phyloP scores from a whole-genome alignment of 2,329 filamentous ascomycete genomes.

The Aspergillus calidoustus region DNA sequence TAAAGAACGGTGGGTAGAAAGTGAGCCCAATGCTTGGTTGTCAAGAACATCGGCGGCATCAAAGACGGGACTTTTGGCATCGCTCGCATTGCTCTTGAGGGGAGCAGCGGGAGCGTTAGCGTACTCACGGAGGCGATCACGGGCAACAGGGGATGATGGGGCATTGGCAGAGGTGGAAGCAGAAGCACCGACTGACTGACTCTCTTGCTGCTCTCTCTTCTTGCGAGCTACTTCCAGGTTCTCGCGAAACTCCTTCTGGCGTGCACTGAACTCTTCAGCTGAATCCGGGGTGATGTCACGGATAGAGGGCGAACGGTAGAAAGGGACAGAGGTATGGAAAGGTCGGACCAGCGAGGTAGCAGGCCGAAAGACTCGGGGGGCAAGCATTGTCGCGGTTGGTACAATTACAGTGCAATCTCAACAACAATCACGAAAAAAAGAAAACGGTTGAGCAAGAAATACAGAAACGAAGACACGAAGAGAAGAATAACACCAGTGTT shows the following conservation, averaged over 20 bases:
- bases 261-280: slow-evolving; percentile 76
- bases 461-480: slow-evolving; percentile 11
- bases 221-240: slow-evolving; percentile 76
- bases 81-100: slow-evolving; percentile 51
- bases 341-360: slow-evolving; percentile 58
- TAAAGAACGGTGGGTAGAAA: slow-evolving; percentile 56
- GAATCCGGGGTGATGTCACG: slow-evolving; percentile 79
- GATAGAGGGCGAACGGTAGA: slow-evolving; percentile 70
- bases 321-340: slow-evolving; percentile 60
- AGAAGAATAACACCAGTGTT: slow-evolving; percentile 3
- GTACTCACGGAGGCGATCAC: slow-evolving; percentile 43
- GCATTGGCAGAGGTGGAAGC: slow-evolving; percentile 50
- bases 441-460: slow-evolving; percentile 2
- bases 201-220: slow-evolving; percentile 79
- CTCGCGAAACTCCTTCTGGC: slow-evolving; percentile 86
- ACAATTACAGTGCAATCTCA: slow-evolving; percentile 8
- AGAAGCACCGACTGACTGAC: slow-evolving; percentile 66
- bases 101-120: slow-evolving; percentile 49
- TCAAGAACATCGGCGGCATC: slow-evolving; percentile 47
- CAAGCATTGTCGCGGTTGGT: slow-evolving; percentile 43
- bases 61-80: slow-evolving; percentile 38
- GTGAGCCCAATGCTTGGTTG: slow-evolving; percentile 63
- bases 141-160: slow-evolving; percentile 36
- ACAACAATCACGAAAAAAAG: slow-evolving; percentile 1
- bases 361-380: slow-evolving; percentile 55